A percentile compares a stretch with the other conserved stretches of the same genome.
These are phyloP conservation scores for Kwoniella dendrophila DNA, from an alignment of 768 basidiomycete species.

Conservation along the genomic window DNA sequence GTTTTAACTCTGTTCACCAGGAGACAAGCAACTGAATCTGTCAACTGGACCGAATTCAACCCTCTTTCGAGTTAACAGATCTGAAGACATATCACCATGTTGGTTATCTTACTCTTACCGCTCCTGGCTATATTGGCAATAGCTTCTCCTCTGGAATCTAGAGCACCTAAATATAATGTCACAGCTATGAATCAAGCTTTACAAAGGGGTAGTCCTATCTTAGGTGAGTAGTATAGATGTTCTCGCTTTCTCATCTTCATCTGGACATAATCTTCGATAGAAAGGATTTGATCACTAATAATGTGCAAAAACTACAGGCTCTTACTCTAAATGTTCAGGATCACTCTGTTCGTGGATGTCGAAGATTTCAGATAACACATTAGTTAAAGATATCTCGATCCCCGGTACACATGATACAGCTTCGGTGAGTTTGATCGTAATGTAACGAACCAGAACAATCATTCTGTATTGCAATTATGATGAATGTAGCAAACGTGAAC, in stretches of 20 bases:
- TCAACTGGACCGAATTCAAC: no score
- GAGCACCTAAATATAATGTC: slow-evolving; percentile 9
- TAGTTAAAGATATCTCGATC: slow-evolving; percentile 15
- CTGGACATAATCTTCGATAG: no score
- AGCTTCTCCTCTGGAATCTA: slow-evolving; percentile 3
- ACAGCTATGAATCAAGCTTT: slow-evolving; percentile 13
- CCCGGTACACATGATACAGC: slow-evolving; percentile 25
- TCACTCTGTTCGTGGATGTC: slow-evolving; percentile 20
- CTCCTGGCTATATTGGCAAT: slow-evolving; percentile 10
- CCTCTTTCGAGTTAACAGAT: background rate
- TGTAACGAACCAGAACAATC: no score
- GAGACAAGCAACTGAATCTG: no score
- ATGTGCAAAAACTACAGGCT: no score
- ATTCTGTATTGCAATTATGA: no score
- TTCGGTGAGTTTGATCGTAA: slow-evolving; percentile 3
- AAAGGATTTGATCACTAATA: no score
- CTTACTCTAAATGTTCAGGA: slow-evolving; percentile 12
- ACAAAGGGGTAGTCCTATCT: slow-evolving; percentile 8
- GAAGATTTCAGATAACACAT: slow-evolving; percentile 12
- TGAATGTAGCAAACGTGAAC: no score
- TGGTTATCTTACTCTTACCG: slow-evolving; percentile 2
- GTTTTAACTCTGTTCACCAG: no score
- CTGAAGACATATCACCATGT: background rate
- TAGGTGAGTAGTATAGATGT: slow-evolving; percentile 16
- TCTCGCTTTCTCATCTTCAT: no score